Evolutionary conservation across 495 filamentous ascomycete species (phyloP), one percentile per base, ranked within the genome.

Genomic region (Annulohypoxylon bovei): DNA sequence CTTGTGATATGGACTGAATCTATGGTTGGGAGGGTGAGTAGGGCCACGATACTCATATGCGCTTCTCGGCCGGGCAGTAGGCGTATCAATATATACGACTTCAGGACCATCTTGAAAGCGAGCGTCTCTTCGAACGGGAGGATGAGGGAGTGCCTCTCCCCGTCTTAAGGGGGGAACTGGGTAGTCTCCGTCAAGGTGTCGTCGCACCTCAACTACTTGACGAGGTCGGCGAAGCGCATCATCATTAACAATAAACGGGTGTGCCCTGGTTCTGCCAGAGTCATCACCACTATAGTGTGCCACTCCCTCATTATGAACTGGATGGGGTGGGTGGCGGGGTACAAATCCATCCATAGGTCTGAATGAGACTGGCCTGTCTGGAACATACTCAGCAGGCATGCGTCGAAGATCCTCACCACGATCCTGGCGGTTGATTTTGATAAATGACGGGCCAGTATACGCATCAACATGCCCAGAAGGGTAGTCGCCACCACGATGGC

Each of bases 181-280:
- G 33, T 60, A 57, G 18, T 55, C 65, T 22, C 49, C 50, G 52
- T 35, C 59, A 30, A 63, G 69, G 42, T 63, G 53, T 9, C 65
- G 59, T 56, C 63, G 75, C 44, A 71, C 50, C 61, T 70, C 71
- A 28, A 76, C 59, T 52, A 76, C 68, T 57, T 70, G 69, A 57
- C 69, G 72, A 62, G 69, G 69, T 49, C 56, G 62, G 35, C 35
- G 53, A 30, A 16, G 16, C 18, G 22, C 3, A 4, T 70, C 68
- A 39, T 68, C 58, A 64, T 65, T 62, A 40, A 75, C 54, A 30
- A 77, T 9, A 23, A 75, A 59, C 6, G 67, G 75, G 53, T 73
- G 49, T 52, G 67, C 70, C 37, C 73, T 73, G 12, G 52, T 62
- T 32, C 75, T 73, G 68, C 35, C 25, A 62, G 73, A 50, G 22